A percentile compares a stretch with the other conserved stretches of the same genome.
phyloP scores from a whole-genome alignment of 2,329 filamentous ascomycete genomes.

The Colletotrichum godetiae region DNA sequence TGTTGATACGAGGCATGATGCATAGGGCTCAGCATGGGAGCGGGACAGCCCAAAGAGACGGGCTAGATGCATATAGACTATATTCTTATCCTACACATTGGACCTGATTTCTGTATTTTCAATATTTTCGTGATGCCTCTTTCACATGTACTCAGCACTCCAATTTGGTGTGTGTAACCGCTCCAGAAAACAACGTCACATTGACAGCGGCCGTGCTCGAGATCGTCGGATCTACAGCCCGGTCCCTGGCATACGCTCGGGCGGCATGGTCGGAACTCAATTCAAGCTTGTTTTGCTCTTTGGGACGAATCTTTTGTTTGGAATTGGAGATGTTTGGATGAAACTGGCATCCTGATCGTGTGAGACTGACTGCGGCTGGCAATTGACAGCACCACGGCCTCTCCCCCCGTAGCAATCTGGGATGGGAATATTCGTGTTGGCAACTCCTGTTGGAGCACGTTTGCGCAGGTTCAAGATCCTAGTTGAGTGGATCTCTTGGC shows the following conservation, averaged over 20 bases:
- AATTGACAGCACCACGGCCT: background rate
- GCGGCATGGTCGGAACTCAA: constrained; percentile 1
- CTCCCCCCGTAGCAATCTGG: too few relatives aligned
- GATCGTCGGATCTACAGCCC: constrained; percentile 20
- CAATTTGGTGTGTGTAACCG: background rate
- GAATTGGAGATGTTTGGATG: background rate
- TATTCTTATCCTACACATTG: background rate
- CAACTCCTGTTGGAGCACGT: background rate
- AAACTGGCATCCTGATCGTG: background rate
- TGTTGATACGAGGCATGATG: constrained; percentile 31
- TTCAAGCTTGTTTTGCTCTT: background rate
- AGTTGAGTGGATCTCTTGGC: constrained; percentile 15
- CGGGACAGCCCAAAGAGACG: constrained; percentile 29
- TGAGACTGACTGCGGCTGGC: background rate
- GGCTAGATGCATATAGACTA: constrained; percentile 33
- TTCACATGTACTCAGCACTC: too few relatives aligned
- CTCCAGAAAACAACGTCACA: constrained; percentile 28
- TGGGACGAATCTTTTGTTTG: background rate
- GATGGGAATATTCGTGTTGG: background rate
- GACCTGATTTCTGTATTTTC: background rate
- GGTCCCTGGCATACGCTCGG: constrained; percentile 9
- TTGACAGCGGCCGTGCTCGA: constrained; percentile 21
- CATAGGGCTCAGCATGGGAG: constrained; percentile 26
- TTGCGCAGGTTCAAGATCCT: constrained; percentile 29
- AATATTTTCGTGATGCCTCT: background rate